phyloP scores from a whole-genome alignment of 1,284 basidiomycete species.

The Boletus mariae region DNA sequence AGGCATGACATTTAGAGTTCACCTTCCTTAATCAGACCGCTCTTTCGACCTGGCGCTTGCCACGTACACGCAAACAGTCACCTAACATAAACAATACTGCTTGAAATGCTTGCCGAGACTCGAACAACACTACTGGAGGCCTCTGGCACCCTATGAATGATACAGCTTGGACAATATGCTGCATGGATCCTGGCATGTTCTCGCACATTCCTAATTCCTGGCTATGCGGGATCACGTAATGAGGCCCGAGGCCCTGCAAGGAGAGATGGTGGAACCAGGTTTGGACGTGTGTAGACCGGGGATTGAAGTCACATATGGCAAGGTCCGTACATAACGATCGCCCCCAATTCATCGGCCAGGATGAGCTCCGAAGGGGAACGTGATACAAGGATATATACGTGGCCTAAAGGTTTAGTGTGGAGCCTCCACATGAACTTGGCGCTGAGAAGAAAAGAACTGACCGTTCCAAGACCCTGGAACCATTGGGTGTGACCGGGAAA shows the following conservation, averaged over 20 bases:
- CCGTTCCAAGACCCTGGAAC: slow-evolving; percentile 1
- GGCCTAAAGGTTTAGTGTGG: neutral
- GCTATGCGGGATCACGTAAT: slow-evolving; percentile 17
- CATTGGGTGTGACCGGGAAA: slow-evolving; percentile 5
- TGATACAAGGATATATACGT: neutral
- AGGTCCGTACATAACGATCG: neutral
- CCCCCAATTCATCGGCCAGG: neutral
- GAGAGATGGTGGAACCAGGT: neutral
- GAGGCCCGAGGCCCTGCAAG: slow-evolving; percentile 3
- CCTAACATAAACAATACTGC: neutral
- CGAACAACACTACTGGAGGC: neutral
- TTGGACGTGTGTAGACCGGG: neutral
- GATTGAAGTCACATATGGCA: neutral
- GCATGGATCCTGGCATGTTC: neutral
- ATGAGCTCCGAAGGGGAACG: neutral
- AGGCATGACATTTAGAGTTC: neutral
- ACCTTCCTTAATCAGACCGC: neutral
- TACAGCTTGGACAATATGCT: slow-evolving; percentile 1
- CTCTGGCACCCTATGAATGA: neutral
- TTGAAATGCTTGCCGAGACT: neutral
- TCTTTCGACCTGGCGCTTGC: neutral
- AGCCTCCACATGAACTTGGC: slow-evolving; percentile 4
- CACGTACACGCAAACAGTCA: slow-evolving; percentile 2
- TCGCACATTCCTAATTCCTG: slow-evolving; percentile 5
- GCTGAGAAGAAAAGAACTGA: neutral